Conservation (phyloP, 768 basidiomycete genomes). For the Heimioporus sp. region DNA sequence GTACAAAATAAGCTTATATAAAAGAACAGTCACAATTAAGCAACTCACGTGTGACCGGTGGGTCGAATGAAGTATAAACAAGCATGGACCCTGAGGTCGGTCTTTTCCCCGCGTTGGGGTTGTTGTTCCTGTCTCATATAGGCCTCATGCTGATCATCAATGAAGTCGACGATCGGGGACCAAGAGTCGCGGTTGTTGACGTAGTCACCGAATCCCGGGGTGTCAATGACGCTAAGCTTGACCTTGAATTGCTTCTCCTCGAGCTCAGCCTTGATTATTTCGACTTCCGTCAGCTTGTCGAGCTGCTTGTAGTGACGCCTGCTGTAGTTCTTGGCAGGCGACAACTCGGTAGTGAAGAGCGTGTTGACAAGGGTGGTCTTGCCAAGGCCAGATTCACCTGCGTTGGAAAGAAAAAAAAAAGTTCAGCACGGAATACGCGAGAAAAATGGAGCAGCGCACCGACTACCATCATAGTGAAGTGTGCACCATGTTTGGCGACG, state of each 20-base stretch:
- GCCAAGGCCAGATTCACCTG: slow-evolving; percentile 95
- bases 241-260: slow-evolving; percentile 99
- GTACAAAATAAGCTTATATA: slow-evolving; percentile 3
- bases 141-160: slow-evolving; percentile 92
- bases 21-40: background rate
- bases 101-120: slow-evolving; percentile 92
- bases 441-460: slow-evolving; percentile 46
- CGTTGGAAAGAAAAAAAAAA: background rate
- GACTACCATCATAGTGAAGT: slow-evolving; percentile 99
- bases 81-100: slow-evolving; percentile 92
- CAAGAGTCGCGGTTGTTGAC: slow-evolving; percentile 99
- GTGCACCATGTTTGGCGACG: slow-evolving; percentile 93
- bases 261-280: slow-evolving; percentile 98
- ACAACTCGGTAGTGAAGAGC: slow-evolving; percentile 96
- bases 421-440: background rate
- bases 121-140: slow-evolving; percentile 99
- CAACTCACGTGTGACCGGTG: slow-evolving; percentile 89
- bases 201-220: slow-evolving; percentile 99
- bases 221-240: slow-evolving; percentile 98
- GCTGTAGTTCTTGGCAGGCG: slow-evolving; percentile 85
- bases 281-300: slow-evolving; percentile 97
- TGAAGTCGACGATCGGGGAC: slow-evolving; percentile 98
- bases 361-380: slow-evolving; percentile 99
- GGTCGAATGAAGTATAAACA: slow-evolving; percentile 97
- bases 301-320: slow-evolving; percentile 92